Evolutionary conservation across 305 asterid genomes (phyloP).

Genomic region (Solanum hybrid): DNA sequence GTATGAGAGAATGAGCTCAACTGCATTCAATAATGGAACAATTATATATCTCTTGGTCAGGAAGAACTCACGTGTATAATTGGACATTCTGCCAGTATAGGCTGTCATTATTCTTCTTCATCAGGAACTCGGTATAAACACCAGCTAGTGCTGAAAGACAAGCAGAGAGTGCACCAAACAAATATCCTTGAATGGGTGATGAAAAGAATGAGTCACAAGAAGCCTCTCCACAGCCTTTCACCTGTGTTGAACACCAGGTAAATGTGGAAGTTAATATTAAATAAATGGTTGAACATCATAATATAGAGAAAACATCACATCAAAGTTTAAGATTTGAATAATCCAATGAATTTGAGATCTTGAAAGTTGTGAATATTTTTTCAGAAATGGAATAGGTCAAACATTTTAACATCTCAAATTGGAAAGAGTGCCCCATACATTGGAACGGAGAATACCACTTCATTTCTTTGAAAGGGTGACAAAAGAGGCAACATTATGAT

Average conservation of each 20-base stretch:
- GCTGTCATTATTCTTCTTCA: constrained; percentile 97
- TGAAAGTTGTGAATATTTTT: not conserved
- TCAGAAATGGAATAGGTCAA: not conserved
- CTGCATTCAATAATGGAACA: not conserved
- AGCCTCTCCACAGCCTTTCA: constrained; percentile 90
- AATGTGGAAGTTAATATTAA: not conserved
- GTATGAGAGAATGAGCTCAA: not conserved
- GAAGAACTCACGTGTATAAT: constrained; percentile 64
- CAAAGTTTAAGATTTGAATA: not conserved
- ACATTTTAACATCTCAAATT: not conserved
- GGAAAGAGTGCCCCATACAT: not conserved
- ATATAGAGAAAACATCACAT: not conserved
- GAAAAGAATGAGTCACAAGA: constrained; percentile 82
- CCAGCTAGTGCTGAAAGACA: constrained; percentile 95
- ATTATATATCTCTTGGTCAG: not conserved
- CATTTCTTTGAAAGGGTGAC: not conserved
- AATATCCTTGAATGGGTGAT: constrained; percentile 83
- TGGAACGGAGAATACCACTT: not conserved
- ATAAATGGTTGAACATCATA: not conserved
- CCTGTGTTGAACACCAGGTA: constrained; percentile 35
- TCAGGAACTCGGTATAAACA: constrained; percentile 90
- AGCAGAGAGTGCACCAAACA: constrained; percentile 81
- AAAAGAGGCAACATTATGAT: not conserved
- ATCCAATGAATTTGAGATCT: not conserved
- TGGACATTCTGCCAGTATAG: constrained; percentile 94